Conservation (phyloP, 192 early-diverging fungal genomes). For the Backusella circina region DNA sequence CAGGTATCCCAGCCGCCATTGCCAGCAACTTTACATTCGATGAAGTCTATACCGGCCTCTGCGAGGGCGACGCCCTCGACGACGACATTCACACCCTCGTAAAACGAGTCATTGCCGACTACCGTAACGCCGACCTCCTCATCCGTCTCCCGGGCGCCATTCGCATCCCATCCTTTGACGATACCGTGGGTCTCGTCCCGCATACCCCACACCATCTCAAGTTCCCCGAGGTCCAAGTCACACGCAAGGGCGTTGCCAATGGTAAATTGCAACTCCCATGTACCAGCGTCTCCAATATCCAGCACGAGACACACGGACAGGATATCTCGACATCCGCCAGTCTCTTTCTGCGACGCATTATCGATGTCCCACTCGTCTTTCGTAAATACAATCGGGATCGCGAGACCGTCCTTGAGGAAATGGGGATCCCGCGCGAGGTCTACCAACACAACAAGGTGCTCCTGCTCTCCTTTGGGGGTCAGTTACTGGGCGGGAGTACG, state of each 20-base stretch:
- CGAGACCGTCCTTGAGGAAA: conserved; percentile 37
- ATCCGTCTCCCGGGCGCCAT: conserved; percentile 54
- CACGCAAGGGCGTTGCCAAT: conserved; percentile 26
- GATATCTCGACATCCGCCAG: background rate
- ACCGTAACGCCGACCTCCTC: conserved; percentile 47
- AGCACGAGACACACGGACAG: background rate
- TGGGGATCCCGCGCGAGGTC: conserved; percentile 43
- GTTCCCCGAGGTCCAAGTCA: background rate
- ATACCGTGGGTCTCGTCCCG: conserved; percentile 25
- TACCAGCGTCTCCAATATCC: conserved; percentile 17
- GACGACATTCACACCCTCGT: conserved; percentile 32
- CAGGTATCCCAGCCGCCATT: conserved; percentile 50
- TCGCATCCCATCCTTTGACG: conserved; percentile 52
- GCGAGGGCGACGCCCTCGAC: conserved; percentile 52
- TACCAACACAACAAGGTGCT: conserved; percentile 40
- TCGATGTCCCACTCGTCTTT: conserved; percentile 59
- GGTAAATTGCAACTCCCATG: conserved; percentile 24
- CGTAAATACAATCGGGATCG: conserved; percentile 41
- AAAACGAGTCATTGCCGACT: conserved; percentile 44
- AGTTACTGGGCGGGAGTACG: background rate
- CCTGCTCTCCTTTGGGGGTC: conserved; percentile 13
- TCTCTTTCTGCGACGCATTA: conserved; percentile 31
- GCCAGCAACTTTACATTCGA: conserved; percentile 65
- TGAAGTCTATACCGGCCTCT: conserved; percentile 49
- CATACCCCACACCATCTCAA: conserved; percentile 10